A percentile compares a stretch with the other conserved stretches of the same genome.
phyloP scores from a whole-genome alignment of 768 basidiomycete genomes.

The Tulasnella calospora region DNA sequence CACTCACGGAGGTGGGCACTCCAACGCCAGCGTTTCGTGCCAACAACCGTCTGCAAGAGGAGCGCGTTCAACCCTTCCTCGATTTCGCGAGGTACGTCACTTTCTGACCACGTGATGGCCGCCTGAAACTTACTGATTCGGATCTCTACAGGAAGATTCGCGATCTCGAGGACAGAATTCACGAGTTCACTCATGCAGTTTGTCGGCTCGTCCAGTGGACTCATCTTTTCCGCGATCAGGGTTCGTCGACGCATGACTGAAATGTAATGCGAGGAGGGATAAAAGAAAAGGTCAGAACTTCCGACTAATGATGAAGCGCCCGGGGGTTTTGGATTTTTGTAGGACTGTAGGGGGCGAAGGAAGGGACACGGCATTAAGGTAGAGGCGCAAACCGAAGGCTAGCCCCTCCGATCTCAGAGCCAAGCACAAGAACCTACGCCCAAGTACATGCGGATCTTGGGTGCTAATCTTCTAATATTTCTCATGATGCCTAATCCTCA shows the following conservation, averaged over 20 bases:
- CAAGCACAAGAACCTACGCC: no score
- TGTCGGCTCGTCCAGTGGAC: constrained; percentile 74
- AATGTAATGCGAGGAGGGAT: constrained; percentile 57
- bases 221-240: constrained; percentile 66
- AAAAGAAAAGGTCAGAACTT: no score
- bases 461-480: no score
- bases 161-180: constrained; percentile 64
- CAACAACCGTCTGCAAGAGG: constrained; percentile 64
- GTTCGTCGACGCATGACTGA: constrained; percentile 65
- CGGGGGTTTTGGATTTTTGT: no score
- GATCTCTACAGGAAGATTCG: constrained; percentile 47
- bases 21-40: constrained; percentile 34
- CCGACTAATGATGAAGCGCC: no score
- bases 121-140: background rate
- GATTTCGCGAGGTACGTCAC: constrained; percentile 53
- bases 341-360: no score
- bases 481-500: no score
- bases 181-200: constrained; percentile 70
- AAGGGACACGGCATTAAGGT: no score
- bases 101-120: background rate
- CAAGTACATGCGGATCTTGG: no score
- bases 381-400: no score
- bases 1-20: background rate
- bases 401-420: no score
- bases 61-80: constrained; percentile 60